Evolutionary conservation across 768 basidiomycete species (phyloP).

Genomic region (Tephrocybe rancida): DNA sequence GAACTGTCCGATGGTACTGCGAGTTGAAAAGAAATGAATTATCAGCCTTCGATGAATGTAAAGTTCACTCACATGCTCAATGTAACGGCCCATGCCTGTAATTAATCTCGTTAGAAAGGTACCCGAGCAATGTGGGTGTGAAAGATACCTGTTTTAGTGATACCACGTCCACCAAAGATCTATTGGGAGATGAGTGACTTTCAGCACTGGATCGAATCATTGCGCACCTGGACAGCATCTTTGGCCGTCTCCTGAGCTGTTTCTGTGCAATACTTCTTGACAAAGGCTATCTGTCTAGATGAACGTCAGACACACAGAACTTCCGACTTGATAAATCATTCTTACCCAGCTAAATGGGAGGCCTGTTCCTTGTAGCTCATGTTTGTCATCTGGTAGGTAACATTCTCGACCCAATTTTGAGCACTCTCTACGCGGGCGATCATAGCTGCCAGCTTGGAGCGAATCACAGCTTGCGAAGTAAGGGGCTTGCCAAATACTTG

Average conservation of each 20-base stretch:
- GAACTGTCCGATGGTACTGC: slow-evolving; percentile 51
- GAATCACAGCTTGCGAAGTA: slow-evolving; percentile 80
- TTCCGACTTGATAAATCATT: neutral
- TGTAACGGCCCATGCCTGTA: slow-evolving; percentile 76
- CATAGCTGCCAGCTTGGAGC: slow-evolving; percentile 86
- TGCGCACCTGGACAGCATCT: slow-evolving; percentile 38
- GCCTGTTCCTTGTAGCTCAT: slow-evolving; percentile 84
- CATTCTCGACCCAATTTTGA: slow-evolving; percentile 82
- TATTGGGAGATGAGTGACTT: slow-evolving; percentile 36
- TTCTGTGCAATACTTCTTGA: slow-evolving; percentile 67
- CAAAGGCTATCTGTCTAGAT: slow-evolving; percentile 62
- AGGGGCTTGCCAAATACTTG: slow-evolving; percentile 90
- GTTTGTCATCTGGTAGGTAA: slow-evolving; percentile 85
- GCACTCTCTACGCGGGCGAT: slow-evolving; percentile 68
- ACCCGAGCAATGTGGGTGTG: neutral
- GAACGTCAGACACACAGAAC: neutral
- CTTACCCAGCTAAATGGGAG: slow-evolving; percentile 68
- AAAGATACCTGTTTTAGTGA: slow-evolving; percentile 43
- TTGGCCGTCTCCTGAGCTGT: slow-evolving; percentile 66
- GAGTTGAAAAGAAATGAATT: neutral
- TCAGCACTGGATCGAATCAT: neutral
- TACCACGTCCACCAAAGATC: slow-evolving; percentile 84
- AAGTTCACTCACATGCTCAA: slow-evolving; percentile 61
- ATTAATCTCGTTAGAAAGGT: slow-evolving; percentile 25
- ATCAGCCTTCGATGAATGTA: neutral